Evolutionary conservation across 495 filamentous ascomycete species (phyloP).

Genomic region (Halenospora varia): DNA sequence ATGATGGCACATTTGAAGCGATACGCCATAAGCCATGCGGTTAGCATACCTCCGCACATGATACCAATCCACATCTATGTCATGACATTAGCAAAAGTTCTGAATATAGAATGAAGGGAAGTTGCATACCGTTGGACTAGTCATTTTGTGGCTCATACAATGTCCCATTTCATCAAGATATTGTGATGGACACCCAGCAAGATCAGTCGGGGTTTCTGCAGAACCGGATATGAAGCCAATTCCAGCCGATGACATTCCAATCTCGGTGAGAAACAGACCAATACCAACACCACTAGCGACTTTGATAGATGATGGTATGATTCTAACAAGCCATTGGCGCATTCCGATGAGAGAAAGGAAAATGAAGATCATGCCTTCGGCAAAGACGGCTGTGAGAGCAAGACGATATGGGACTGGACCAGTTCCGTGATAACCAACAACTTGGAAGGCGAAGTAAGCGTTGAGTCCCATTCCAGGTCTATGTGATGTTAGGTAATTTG

Average conservation of each 20-base stretch:
- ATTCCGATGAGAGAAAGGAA: constrained; percentile 69
- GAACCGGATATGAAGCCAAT: constrained; percentile 66
- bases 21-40: constrained; percentile 75
- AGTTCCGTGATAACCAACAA: constrained; percentile 70
- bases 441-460: constrained; percentile 80
- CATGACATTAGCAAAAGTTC: neutral
- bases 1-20: constrained; percentile 75
- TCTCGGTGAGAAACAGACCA: constrained; percentile 72
- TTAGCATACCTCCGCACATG: constrained; percentile 70
- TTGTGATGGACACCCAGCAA: constrained; percentile 59
- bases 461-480: constrained; percentile 80
- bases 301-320: constrained; percentile 75
- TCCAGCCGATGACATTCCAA: constrained; percentile 70
- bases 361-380: constrained; percentile 66
- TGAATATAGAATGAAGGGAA: too few relatives aligned
- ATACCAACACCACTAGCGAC: constrained; percentile 78
- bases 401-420: constrained; percentile 64
- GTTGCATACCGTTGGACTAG: constrained; percentile 59
- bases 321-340: constrained; percentile 79
- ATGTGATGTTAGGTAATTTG: constrained; percentile 18
- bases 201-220: constrained; percentile 56
- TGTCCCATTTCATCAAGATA: constrained; percentile 34
- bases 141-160: constrained; percentile 53
- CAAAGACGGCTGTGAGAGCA: constrained; percentile 78
- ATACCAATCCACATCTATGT: constrained; percentile 71